Percentiles rank a stretch among this genome's conserved stretches.
phyloP scores from a whole-genome alignment of 345 rosid species.

The Gossypium anomalum region DNA sequence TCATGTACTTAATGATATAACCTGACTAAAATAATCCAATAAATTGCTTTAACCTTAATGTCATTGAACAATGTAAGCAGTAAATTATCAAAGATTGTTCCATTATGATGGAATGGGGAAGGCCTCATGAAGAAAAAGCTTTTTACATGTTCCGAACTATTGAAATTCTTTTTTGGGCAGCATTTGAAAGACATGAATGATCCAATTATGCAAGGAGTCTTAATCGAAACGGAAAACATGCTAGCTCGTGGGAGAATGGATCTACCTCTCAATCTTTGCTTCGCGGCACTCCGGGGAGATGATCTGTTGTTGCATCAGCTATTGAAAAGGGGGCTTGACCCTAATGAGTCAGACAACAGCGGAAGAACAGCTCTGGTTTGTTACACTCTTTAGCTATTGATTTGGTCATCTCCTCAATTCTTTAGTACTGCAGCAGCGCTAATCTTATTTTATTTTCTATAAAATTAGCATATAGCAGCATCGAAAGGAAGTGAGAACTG shows the following conservation, averaged over 20 bases:
- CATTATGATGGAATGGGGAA: too few species aligned
- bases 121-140: neutral
- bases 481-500: conserved; percentile 70
- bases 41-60: neutral
- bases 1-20: neutral
- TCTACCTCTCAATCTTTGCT: conserved; percentile 65
- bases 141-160: neutral
- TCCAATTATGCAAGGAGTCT: conserved; percentile 63
- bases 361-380: conserved; percentile 76
- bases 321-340: conserved; percentile 73
- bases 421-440: neutral
- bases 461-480: conserved; percentile 76
- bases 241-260: conserved; percentile 75
- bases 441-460: neutral
- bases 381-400: neutral
- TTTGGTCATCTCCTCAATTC: too few species aligned
- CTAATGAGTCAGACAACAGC: conserved; percentile 75
- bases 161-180: conserved; percentile 28
- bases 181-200: conserved; percentile 68
- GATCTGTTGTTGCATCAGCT: conserved; percentile 68
- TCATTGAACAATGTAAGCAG: neutral
- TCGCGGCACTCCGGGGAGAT: conserved; percentile 80
- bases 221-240: conserved; percentile 70
- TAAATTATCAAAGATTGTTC: neutral
- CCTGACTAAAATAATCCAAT: neutral